Percentiles rank a stretch among this genome's conserved stretches.
Conservation (phyloP, 1,284 basidiomycete species). For the Termitomyces sp. region DNA sequence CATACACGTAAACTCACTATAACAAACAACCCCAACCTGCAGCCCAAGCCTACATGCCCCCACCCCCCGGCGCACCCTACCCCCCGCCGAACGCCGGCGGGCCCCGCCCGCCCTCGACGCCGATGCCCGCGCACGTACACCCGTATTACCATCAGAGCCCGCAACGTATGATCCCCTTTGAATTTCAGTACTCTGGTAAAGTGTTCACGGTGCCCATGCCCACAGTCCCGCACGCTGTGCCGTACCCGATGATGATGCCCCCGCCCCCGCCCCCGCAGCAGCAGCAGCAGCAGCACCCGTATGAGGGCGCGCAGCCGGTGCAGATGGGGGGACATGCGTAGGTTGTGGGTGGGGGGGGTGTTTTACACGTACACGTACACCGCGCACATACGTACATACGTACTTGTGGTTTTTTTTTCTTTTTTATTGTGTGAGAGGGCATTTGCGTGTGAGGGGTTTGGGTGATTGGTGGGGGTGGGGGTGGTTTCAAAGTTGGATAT, state of each 20-base stretch:
- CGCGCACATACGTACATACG: too few species aligned
- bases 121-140: conserved; percentile 77
- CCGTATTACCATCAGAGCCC: conserved; percentile 83
- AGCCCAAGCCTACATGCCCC: conserved; percentile 67
- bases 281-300: conserved; percentile 67
- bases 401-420: too few species aligned
- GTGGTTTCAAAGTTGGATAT: too few species aligned
- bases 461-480: too few species aligned
- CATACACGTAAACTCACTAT: conserved; percentile 1
- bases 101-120: conserved; percentile 74
- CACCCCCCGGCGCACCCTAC: conserved; percentile 55
- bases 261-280: conserved; percentile 66
- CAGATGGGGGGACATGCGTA: conserved; percentile 69
- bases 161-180: conserved; percentile 54
- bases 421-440: too few species aligned
- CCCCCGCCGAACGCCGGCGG: conserved; percentile 70
- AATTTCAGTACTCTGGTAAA: conserved; percentile 21
- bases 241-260: conserved; percentile 87
- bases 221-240: conserved; percentile 75
- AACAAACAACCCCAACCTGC: too few species aligned
- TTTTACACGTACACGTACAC: too few species aligned
- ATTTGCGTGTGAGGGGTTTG: too few species aligned
- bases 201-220: conserved; percentile 26
- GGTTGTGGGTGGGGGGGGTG: too few species aligned
- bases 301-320: conserved; percentile 66